These are phyloP conservation scores for Boletus sp. DNA, from an alignment of 768 basidiomycete species.

Conservation along the genomic window DNA sequence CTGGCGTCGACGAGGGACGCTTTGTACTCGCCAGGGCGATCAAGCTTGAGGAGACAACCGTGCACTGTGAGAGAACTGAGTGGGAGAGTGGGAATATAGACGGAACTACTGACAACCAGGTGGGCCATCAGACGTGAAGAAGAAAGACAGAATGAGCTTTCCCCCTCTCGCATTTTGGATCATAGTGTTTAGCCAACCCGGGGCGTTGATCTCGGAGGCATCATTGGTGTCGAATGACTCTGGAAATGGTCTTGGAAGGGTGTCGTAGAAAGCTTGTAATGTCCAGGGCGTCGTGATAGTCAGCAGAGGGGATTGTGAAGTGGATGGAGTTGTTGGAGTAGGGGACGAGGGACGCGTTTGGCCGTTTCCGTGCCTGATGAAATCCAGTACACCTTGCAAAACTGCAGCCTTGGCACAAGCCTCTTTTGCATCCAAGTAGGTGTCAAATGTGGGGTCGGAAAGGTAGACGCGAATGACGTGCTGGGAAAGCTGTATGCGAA, in stretches of 20 bases:
- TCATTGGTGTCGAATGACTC: constrained; percentile 47
- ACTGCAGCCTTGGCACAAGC: constrained; percentile 57
- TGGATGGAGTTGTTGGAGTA: neutral
- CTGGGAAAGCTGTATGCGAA: constrained; percentile 52
- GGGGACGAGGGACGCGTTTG: constrained; percentile 40
- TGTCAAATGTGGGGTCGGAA: constrained; percentile 43
- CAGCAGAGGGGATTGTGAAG: constrained; percentile 3
- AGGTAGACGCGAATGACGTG: constrained; percentile 54
- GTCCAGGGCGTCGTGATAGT: constrained; percentile 31
- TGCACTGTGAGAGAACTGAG: constrained; percentile 41
- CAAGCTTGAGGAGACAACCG: constrained; percentile 61
- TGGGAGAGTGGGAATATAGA: neutral
- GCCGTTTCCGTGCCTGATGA: constrained; percentile 55
- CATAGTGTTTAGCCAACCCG: constrained; percentile 50
- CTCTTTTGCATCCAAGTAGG: constrained; percentile 43
- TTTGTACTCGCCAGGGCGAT: constrained; percentile 48
- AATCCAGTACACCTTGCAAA: constrained; percentile 53
- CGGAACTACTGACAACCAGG: constrained; percentile 43
- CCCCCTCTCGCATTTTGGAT: constrained; percentile 54
- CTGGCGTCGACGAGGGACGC: constrained; percentile 64
- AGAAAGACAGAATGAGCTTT: constrained; percentile 41
- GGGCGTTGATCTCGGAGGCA: constrained; percentile 52
- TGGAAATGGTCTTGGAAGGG: constrained; percentile 63
- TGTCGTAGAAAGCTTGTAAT: constrained; percentile 60
- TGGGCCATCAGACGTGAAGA: constrained; percentile 42